Percentiles rank a stretch among this genome's conserved stretches.
phyloP scores from a whole-genome alignment of 306 rosid genomes.

The Citrullus colocynthis region DNA sequence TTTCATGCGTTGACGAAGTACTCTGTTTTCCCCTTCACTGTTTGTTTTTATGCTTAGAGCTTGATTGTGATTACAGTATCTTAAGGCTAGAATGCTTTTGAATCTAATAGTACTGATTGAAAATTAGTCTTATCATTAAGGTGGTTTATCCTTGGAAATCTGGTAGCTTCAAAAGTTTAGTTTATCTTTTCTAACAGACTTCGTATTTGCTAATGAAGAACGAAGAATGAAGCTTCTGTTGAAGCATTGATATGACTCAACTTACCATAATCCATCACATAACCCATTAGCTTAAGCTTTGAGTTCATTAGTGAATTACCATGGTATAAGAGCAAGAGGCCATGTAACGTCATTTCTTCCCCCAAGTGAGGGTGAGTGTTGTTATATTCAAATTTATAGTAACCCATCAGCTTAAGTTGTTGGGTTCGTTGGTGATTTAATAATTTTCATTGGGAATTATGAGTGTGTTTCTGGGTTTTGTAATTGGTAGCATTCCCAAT shows the following conservation, averaged over 20 bases:
- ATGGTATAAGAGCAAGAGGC: background rate
- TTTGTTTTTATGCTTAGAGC: background rate
- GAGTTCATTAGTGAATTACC: background rate
- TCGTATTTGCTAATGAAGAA: no score
- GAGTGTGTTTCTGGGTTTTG: background rate
- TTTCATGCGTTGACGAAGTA: background rate
- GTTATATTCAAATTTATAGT: background rate
- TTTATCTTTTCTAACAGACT: background rate
- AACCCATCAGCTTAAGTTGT: background rate
- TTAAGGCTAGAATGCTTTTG: background rate
- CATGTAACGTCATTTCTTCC: background rate
- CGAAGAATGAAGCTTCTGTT: no score
- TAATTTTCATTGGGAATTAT: background rate
- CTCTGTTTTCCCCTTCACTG: background rate
- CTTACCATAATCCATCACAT: background rate
- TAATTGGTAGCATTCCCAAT: background rate
- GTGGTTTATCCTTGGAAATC: background rate
- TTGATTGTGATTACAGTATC: background rate
- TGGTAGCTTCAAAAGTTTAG: background rate
- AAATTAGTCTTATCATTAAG: background rate
- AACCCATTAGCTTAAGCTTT: background rate
- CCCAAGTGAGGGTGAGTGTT: background rate
- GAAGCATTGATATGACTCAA: no score
- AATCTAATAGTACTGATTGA: background rate
- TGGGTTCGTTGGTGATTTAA: background rate